A percentile compares a stretch with the other conserved stretches of the same genome.
phyloP scores from a whole-genome alignment of 371 early-diverging fungal species.

The Lichtheimia ornata region DNA sequence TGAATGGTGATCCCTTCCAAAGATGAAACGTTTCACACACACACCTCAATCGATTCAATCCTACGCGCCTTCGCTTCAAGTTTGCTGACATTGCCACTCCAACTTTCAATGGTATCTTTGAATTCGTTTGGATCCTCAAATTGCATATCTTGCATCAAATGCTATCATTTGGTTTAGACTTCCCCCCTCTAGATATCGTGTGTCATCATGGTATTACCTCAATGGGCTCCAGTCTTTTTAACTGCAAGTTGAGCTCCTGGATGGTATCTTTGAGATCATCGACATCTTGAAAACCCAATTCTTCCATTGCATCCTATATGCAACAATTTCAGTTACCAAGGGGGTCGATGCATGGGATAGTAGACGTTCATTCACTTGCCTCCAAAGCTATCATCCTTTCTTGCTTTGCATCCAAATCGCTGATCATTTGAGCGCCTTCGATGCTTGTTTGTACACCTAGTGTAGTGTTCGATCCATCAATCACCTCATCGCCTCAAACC shows the following conservation, averaged over 20 bases:
- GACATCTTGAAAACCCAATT: not conserved
- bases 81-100: not conserved
- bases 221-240: not conserved
- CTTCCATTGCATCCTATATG: not conserved
- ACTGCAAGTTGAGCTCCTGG: not conserved
- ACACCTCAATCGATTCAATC: not conserved
- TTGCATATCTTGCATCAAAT: constrained; percentile 1
- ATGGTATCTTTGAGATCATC: not conserved
- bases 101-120: not conserved
- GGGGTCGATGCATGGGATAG: too few species aligned
- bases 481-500: too few species aligned
- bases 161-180: not conserved
- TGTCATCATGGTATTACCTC: not conserved
- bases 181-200: not conserved
- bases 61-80: not conserved
- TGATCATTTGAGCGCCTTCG: too few species aligned
- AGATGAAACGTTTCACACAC: not conserved
- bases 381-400: too few species aligned
- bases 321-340: too few species aligned
- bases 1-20: not conserved
- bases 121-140: constrained; percentile 1
- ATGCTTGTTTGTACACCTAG: not conserved
- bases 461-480: too few species aligned
- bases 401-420: too few species aligned
- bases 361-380: too few species aligned